Evolutionary conservation across 495 filamentous ascomycete species (phyloP).

Genomic region (Annulohypoxylon maeteangense): DNA sequence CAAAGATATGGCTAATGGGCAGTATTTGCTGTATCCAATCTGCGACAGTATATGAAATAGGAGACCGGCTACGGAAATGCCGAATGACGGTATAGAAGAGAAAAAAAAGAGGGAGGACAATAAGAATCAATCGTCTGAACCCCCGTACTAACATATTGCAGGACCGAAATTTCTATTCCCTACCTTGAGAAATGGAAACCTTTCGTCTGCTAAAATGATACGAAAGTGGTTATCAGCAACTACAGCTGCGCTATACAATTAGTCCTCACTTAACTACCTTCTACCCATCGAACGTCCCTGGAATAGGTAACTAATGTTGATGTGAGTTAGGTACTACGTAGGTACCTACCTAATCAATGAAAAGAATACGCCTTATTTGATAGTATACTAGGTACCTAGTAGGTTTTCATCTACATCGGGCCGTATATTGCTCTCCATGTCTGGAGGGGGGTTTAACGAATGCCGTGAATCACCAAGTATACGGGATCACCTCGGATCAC

Average conservation of each 20-base stretch:
- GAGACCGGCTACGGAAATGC: constrained; percentile 19
- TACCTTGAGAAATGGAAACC: neutral
- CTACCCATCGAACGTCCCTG: too few relatives aligned
- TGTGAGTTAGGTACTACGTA: neutral
- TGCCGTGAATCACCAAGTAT: neutral
- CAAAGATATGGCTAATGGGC: neutral
- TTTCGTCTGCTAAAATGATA: neutral
- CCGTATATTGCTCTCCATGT: neutral
- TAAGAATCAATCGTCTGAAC: constrained; percentile 45
- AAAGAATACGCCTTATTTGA: neutral
- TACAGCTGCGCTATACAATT: neutral
- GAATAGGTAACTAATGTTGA: too few relatives aligned
- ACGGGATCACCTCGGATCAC: constrained; percentile 1
- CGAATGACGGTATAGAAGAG: constrained; percentile 43
- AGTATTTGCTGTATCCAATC: neutral
- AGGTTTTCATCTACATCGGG: neutral
- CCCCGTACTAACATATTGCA: constrained; percentile 49
- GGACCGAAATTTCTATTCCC: neutral
- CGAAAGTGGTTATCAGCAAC: neutral
- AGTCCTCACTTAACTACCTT: too few relatives aligned
- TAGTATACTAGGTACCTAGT: neutral
- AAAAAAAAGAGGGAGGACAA: constrained; percentile 39
- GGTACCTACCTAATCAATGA: too few relatives aligned
- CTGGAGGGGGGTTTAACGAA: neutral
- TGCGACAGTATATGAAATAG: constrained; percentile 2